A percentile compares a stretch with the other conserved stretches of the same genome.
Evolutionary conservation across 768 basidiomycete species (phyloP).

Genomic region (Calocybe gangraenosa): DNA sequence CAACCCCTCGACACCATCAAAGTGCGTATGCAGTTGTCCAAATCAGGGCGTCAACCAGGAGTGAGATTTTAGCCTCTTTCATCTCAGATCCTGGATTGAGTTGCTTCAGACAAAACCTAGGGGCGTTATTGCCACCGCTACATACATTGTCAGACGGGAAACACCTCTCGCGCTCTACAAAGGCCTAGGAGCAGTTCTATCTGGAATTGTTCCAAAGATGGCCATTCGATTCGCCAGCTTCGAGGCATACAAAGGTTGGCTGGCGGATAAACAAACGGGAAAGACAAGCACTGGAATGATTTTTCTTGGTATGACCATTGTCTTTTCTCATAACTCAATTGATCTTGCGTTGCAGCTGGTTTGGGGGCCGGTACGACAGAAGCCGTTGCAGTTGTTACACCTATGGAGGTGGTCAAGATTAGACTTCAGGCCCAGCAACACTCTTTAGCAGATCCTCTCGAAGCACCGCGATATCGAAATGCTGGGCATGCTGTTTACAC

Average conservation of each 20-base stretch:
- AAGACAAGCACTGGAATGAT: constrained; percentile 75
- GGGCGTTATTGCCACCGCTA: constrained; percentile 89
- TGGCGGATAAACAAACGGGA: constrained; percentile 75
- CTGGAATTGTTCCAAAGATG: constrained; percentile 99
- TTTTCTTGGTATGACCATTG: constrained; percentile 67
- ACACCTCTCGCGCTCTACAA: constrained; percentile 97
- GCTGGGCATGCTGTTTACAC: constrained; percentile 95
- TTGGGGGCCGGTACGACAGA: constrained; percentile 82
- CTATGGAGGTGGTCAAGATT: constrained; percentile 99
- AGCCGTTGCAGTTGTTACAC: constrained; percentile 91
- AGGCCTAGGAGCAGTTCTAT: constrained; percentile 92
- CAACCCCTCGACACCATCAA: constrained; percentile 99
- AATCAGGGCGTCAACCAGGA: constrained; percentile 71
- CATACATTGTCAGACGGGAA: constrained; percentile 83
- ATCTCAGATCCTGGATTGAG: constrained; percentile 1
- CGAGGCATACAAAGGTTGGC: constrained; percentile 85
- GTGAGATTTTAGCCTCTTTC: constrained; percentile 46
- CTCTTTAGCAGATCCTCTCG: constrained; percentile 93
- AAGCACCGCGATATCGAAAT: constrained; percentile 91
- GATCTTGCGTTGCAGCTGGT: background rate
- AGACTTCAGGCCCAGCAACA: constrained; percentile 96
- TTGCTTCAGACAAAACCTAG: constrained; percentile 75
- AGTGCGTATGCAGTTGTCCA: constrained; percentile 99
- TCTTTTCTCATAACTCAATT: constrained; percentile 1
- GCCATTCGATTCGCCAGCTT: constrained; percentile 98